phyloP scores from a whole-genome alignment of 208 protist genomes.

The Acanthamoeba lenticulata region DNA sequence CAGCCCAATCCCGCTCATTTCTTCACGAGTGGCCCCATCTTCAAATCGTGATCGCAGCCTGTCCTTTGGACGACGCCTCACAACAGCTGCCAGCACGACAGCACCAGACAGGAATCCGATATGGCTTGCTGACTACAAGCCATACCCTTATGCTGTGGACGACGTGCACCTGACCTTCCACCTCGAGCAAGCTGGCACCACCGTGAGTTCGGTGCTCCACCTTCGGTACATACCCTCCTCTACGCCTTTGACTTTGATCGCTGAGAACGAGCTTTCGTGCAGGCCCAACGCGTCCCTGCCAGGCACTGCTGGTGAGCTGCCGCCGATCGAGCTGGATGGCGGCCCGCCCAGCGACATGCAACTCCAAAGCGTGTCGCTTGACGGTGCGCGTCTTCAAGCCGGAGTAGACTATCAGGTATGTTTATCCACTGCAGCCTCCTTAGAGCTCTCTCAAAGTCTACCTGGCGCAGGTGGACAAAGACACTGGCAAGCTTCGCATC shows the following conservation, averaged over 20 bases:
- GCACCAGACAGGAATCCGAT: no score
- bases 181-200: background rate
- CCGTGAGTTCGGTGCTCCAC: background rate
- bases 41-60: no score
- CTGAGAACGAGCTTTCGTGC: background rate
- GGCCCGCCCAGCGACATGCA: background rate
- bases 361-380: background rate
- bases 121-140: background rate
- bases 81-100: no score
- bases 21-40: no score
- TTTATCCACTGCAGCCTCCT: background rate
- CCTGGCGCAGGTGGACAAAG: background rate
- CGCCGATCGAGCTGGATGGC: background rate
- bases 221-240: background rate
- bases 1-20: no score
- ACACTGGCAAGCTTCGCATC: background rate
- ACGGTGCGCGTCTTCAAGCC: background rate
- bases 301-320: background rate
- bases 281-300: background rate
- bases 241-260: background rate
- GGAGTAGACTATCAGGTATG: background rate
- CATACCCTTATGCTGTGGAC: background rate
- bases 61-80: no score
- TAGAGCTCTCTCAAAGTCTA: no score
- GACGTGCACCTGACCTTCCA: background rate